A percentile compares a stretch with the other conserved stretches of the same genome.
phyloP scores from a whole-genome alignment of 257 asterid genomes.

The Thymus mandschuricus region DNA sequence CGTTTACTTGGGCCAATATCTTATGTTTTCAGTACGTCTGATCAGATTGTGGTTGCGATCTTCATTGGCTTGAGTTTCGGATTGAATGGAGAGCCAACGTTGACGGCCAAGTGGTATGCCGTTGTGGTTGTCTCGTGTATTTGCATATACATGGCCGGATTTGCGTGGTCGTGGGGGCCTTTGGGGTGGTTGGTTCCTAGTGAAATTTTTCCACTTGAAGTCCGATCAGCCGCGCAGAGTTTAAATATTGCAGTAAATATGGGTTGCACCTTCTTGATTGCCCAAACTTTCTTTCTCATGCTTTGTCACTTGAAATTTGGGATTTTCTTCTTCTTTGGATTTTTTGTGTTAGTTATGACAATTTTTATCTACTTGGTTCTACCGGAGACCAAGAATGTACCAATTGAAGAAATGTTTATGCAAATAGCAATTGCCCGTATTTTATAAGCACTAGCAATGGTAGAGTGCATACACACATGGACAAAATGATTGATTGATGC shows the following conservation, averaged over 20 bases:
- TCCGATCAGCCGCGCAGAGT: slow-evolving; percentile 60
- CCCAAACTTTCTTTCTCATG: slow-evolving; percentile 70
- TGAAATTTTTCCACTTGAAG: slow-evolving; percentile 75
- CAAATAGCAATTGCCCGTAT: not conserved
- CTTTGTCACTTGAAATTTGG: slow-evolving; percentile 70
- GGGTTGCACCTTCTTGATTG: slow-evolving; percentile 53
- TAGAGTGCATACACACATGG: too few species aligned
- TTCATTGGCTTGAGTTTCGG: slow-evolving; percentile 57
- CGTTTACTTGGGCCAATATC: too few species aligned
- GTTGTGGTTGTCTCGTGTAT: slow-evolving; percentile 44
- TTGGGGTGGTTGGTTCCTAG: slow-evolving; percentile 93
- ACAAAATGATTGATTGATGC: too few species aligned
- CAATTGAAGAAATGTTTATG: slow-evolving; percentile 62
- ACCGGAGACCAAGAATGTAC: slow-evolving; percentile 64
- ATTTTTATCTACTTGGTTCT: slow-evolving; percentile 43
- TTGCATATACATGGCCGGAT: slow-evolving; percentile 49
- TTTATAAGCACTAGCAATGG: not conserved
- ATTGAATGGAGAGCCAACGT: slow-evolving; percentile 33
- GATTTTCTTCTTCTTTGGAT: slow-evolving; percentile 47
- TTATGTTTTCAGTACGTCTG: not conserved
- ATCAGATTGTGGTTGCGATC: slow-evolving; percentile 50
- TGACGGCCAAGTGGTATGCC: slow-evolving; percentile 47
- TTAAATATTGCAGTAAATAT: slow-evolving; percentile 51
- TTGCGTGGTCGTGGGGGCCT: slow-evolving; percentile 84
- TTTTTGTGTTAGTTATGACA: slow-evolving; percentile 47